These are phyloP conservation scores for Trichoderma asperellum DNA, from an alignment of 2,329 filamentous ascomycete species.

Conservation along the genomic window DNA sequence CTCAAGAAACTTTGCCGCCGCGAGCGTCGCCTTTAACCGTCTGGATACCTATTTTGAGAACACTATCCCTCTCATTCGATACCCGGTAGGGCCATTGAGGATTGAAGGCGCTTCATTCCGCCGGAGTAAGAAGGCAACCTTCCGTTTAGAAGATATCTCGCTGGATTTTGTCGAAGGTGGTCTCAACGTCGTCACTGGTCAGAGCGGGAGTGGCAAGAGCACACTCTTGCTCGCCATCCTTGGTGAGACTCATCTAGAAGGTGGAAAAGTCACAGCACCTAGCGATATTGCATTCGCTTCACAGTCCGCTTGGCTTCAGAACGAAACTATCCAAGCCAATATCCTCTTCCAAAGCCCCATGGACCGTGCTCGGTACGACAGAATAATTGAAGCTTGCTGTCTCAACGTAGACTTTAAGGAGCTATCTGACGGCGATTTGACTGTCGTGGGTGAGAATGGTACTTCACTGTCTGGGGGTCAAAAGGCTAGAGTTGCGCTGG, in stretches of 20 bases:
- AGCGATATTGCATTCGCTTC: slow-evolving; percentile 60
- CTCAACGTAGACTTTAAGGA: slow-evolving; percentile 55
- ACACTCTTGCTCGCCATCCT: slow-evolving; percentile 58
- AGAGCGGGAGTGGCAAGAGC: slow-evolving; percentile 61
- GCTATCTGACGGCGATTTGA: slow-evolving; percentile 55
- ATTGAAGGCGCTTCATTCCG: slow-evolving; percentile 54
- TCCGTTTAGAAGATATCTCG: slow-evolving; percentile 52
- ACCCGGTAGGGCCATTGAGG: slow-evolving; percentile 54
- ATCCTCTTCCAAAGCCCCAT: slow-evolving; percentile 58
- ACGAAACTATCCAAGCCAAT: slow-evolving; percentile 59
- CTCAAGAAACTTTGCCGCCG: slow-evolving; percentile 42
- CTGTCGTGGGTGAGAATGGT: slow-evolving; percentile 58
- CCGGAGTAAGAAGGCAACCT: slow-evolving; percentile 54
- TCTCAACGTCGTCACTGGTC: slow-evolving; percentile 58
- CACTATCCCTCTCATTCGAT: slow-evolving; percentile 52
- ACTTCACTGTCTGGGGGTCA: slow-evolving; percentile 61
- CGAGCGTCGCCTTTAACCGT: slow-evolving; percentile 52
- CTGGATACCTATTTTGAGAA: slow-evolving; percentile 59
- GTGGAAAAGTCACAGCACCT: slow-evolving; percentile 53
- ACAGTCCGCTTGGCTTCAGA: slow-evolving; percentile 62
- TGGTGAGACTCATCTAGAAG: slow-evolving; percentile 57
- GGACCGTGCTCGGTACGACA: slow-evolving; percentile 57
- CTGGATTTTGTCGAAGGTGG: slow-evolving; percentile 58
- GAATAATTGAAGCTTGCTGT: slow-evolving; percentile 60
- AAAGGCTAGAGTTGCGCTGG: slow-evolving; percentile 60